These are phyloP conservation scores for Fusarium piperis DNA, from an alignment of 2,329 filamentous ascomycete genomes.

Conservation along the genomic window DNA sequence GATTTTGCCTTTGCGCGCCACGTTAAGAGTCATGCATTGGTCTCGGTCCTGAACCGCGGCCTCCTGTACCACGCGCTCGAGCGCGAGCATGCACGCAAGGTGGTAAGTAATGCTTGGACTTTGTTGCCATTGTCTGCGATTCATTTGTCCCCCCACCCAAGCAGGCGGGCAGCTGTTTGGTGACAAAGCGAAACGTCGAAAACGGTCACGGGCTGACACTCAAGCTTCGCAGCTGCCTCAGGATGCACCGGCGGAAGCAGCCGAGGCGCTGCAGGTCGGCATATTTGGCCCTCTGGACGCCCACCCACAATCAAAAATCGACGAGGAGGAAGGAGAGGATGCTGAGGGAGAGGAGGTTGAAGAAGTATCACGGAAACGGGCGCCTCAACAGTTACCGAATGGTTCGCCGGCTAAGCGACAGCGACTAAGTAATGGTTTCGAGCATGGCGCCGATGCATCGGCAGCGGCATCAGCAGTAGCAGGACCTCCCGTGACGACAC, in stretches of 20 bases:
- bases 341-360: slow-evolving; percentile 50
- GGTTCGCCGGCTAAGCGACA: slow-evolving; percentile 68
- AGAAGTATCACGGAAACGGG: slow-evolving; percentile 61
- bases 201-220: slow-evolving; percentile 39
- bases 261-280: slow-evolving; percentile 59
- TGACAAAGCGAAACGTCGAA: slow-evolving; percentile 30
- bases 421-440: slow-evolving; percentile 70
- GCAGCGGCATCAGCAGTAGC: slow-evolving; percentile 36
- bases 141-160: slow-evolving; percentile 17
- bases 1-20: slow-evolving; percentile 72
- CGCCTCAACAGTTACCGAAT: slow-evolving; percentile 59
- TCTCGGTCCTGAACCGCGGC: slow-evolving; percentile 71
- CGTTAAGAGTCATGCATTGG: slow-evolving; percentile 71
- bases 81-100: slow-evolving; percentile 60
- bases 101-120: slow-evolving; percentile 53
- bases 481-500: slow-evolving; percentile 53
- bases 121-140: slow-evolving; percentile 8
- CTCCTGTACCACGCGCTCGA: slow-evolving; percentile 69
- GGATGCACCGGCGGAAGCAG: slow-evolving; percentile 58
- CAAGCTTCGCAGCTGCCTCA: slow-evolving; percentile 57
- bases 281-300: slow-evolving; percentile 66
- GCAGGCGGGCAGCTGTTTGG: slow-evolving; percentile 20
- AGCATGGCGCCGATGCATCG: slow-evolving; percentile 61
- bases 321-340: slow-evolving; percentile 50
- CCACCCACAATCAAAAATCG: slow-evolving; percentile 54